Base-by-base conservation (phyloP, 306 rosid species). In the Medicago arabica region DNA sequence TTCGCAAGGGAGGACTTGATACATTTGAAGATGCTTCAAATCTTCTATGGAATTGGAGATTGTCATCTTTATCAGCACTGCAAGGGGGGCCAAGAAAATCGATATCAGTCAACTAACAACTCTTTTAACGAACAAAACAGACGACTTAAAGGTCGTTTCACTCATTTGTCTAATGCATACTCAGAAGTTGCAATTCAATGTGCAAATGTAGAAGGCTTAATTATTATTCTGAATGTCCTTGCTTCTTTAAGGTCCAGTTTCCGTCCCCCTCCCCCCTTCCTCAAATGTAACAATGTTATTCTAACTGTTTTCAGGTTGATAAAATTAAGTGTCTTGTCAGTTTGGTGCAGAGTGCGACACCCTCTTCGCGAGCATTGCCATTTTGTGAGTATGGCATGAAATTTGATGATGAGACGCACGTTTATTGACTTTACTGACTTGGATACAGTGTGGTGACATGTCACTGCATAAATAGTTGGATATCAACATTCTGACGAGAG, bases 21-120 rank as follows among this genome's bases (percentile, higher is more conserved):
- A 80, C 88, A 88, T 89, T 92, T 67, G 92, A 85, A 67, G 90
- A 57, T 2, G 68, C 80, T 14, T 95, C 99, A 76, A 92, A 83
- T 75, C 87, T 87, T 79, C 85, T 86, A n/a, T 77, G 97, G 80
- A 89, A 86, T 70, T 83, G 92, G 73, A 88, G 86, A 73, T 70
- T 84, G 46, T 92, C 97, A 71, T 90, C 97, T 71, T 84, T 94
- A 69, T 91, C 99, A 18, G 73, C 50, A 80, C 99, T 95, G 88
- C 49, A 64, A 72, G 72, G 47, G 49, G 74, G 55, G 34, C 41
- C 43, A 63, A 67, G 76, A 83, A 53, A 77, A 66, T 76, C 63
- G 79, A 77, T 69, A 77, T 11, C 23, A 14, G 70, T 57, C 54
- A 69, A 57, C 53, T 80, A 65, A 16, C 7, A 67, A 50, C 43